phyloP scores from a whole-genome alignment of 306 rosid species.

The Acacia crassicarpa region DNA sequence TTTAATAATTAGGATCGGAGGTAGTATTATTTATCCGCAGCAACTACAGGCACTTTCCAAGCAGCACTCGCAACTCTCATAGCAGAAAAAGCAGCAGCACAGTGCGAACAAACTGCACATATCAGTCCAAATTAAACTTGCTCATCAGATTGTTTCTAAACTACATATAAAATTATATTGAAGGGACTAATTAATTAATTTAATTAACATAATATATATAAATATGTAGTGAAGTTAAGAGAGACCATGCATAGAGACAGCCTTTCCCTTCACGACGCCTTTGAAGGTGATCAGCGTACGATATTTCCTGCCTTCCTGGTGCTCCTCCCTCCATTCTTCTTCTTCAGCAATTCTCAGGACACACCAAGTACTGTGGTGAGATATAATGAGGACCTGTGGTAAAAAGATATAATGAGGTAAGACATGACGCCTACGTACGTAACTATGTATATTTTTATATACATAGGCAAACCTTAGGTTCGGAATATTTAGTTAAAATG shows the following conservation, averaged over 20 bases:
- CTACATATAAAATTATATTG: not conserved
- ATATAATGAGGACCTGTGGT: too few relatives aligned
- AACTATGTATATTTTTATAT: too few relatives aligned
- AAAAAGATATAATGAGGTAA: too few relatives aligned
- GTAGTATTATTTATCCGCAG: slow-evolving; percentile 26
- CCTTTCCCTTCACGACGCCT: slow-evolving; percentile 52
- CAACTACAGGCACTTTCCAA: slow-evolving; percentile 53
- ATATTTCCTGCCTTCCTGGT: slow-evolving; percentile 46
- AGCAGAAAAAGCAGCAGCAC: slow-evolving; percentile 71
- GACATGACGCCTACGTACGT: too few relatives aligned
- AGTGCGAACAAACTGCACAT: slow-evolving; percentile 47
- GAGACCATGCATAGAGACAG: slow-evolving; percentile 54
- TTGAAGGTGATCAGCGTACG: slow-evolving; percentile 46
- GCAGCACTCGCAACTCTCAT: slow-evolving; percentile 50
- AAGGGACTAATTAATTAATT: not conserved
- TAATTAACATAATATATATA: too few relatives aligned
- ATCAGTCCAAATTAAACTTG: not conserved
- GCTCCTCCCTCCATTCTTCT: slow-evolving; percentile 39
- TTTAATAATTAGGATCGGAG: too few relatives aligned
- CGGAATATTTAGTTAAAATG: not conserved
- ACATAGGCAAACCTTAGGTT: not conserved
- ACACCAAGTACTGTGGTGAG: not conserved
- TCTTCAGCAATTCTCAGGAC: not conserved
- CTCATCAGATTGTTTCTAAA: not conserved
- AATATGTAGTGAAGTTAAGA: not conserved